phyloP scores from a whole-genome alignment of 768 basidiomycete genomes.

The Cystofilobasidium ferigula region DNA sequence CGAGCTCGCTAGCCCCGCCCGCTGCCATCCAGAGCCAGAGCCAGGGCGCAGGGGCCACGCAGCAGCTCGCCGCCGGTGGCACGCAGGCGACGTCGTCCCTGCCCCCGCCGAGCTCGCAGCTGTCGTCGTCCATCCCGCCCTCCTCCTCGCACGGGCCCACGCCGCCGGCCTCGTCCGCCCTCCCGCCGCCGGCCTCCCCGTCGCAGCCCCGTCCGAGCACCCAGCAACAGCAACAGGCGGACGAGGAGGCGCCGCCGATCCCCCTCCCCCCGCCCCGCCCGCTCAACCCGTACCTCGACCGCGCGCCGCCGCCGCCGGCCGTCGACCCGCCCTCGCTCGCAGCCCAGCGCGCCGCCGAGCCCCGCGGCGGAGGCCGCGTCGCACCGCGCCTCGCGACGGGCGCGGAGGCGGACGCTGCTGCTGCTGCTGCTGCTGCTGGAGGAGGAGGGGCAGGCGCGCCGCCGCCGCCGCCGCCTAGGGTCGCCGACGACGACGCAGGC shows the following conservation, averaged over 20 bases:
- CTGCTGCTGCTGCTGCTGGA: background rate
- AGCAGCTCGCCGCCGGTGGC: background rate
- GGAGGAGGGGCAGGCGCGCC: background rate
- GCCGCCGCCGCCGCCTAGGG: too few relatives aligned
- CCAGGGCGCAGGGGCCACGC: too few relatives aligned
- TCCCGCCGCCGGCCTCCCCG: background rate
- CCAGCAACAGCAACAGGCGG: background rate
- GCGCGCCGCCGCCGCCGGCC: slow-evolving; percentile 10
- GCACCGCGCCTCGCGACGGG: background rate
- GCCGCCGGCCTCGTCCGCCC: background rate
- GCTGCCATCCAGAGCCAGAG: too few relatives aligned
- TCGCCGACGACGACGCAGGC: too few relatives aligned
- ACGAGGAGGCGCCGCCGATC: background rate
- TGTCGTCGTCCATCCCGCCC: background rate
- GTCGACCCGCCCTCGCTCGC: background rate
- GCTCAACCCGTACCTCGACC: slow-evolving; percentile 16
- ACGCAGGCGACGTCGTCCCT: background rate
- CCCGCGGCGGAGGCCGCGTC: background rate
- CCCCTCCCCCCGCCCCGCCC: slow-evolving; percentile 7
- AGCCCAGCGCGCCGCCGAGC: background rate
- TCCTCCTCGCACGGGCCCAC: background rate
- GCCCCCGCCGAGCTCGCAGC: background rate
- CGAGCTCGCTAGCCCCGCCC: background rate
- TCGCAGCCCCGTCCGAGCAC: background rate
- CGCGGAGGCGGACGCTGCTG: background rate